These are phyloP conservation scores for Neopestalotiopsis sp. DNA, from an alignment of 2,329 filamentous ascomycete species.

Conservation along the genomic window DNA sequence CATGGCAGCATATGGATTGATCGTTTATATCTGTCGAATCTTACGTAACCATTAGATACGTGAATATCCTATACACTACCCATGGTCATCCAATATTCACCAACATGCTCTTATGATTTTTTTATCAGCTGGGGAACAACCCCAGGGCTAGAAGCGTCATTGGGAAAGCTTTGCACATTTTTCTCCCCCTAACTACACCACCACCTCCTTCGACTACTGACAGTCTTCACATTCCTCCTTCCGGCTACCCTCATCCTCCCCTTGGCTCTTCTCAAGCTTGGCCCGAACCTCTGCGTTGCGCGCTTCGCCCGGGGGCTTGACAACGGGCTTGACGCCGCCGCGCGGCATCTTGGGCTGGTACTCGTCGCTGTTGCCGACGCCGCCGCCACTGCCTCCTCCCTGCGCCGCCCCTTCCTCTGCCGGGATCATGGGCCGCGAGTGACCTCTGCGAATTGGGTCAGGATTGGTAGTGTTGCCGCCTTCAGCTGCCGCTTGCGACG, in stretches of 20 bases:
- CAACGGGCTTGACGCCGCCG: constrained; percentile 13
- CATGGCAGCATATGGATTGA: not conserved
- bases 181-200: not conserved
- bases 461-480: not conserved
- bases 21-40: not conserved
- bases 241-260: not conserved
- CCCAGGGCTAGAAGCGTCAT: too few relatives aligned
- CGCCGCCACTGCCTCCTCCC: not conserved
- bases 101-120: too few relatives aligned
- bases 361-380: not conserved
- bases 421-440: constrained; percentile 15
- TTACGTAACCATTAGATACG: not conserved
- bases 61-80: not conserved
- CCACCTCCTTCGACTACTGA: constrained; percentile 27
- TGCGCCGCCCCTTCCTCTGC: not conserved
- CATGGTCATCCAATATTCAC: not conserved
- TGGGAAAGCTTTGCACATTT: too few relatives aligned
- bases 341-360: constrained; percentile 8
- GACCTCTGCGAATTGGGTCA: constrained; percentile 12
- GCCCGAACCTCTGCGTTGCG: constrained; percentile 6
- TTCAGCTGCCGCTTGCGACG: not conserved
- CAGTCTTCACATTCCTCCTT: constrained; percentile 41
- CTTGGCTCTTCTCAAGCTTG: not conserved
- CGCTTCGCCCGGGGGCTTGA: constrained; percentile 5
- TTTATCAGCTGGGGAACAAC: too few relatives aligned